Base-by-base conservation (phyloP, 352 stramenopile genomes). In the Pythium dissimile region DNA sequence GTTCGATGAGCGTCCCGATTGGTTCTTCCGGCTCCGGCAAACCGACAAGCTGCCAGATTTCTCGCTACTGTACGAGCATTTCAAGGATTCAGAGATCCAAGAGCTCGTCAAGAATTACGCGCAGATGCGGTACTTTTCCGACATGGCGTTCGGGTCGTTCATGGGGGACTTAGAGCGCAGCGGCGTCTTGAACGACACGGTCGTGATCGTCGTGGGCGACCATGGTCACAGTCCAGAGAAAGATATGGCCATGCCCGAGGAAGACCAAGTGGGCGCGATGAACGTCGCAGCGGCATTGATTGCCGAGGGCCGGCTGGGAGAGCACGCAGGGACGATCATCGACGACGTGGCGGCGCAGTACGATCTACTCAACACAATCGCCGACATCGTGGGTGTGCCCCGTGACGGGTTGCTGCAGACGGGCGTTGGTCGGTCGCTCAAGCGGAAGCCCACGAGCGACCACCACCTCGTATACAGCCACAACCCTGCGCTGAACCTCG, bases 291-390 rank as follows among this genome's bases (percentile, higher is more conserved):
- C 59, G 1, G 75, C 80, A 0, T 51, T 88, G n/a, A 83, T 88
- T 24, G 77, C 80, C 1, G 67, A 88, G 55, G 75, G 77, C 0
- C 59, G 80, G 26, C 71, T 88, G 23, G 57, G 67, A 20, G 35
- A 55, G 5, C 63, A 64, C 26, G 67, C 66, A 0, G 72, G 75
- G 0, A 67, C 64, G 7, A 54, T 86, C 11, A 62, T 86, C 15
- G 62, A 84, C 5, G 72, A 85, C 20, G 67, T 52, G 3, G 56
- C 67, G 16, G 74, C 61, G 0, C 77, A 89, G 23, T 78, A 72
- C n/a, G 80, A 89, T 26, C 56, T 77, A 20, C 68, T 89, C 43
- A 88, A 86, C 42, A 89, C 80, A 8, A 43, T 89, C 16, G 77
- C 80, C 1, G 80, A 89, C 30, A 85, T 89, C n/a, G 69, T 85